These are phyloP conservation scores for Boletus coccyginus DNA, from an alignment of 768 basidiomycete genomes.

Conservation along the genomic window DNA sequence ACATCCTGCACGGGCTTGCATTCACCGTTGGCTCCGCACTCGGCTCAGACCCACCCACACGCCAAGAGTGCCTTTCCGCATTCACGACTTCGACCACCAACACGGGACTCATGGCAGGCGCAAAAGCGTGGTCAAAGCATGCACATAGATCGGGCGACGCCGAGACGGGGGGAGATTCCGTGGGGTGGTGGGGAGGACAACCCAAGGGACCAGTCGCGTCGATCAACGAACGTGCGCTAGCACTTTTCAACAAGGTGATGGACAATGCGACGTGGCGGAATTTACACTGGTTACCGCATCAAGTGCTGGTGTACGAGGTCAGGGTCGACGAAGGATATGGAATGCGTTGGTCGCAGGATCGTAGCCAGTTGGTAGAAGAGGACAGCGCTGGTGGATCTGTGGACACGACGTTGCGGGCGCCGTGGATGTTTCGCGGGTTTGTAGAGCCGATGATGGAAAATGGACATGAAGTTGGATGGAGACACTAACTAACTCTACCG, in stretches of 20 bases:
- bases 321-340: constrained; percentile 61
- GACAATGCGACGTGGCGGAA: constrained; percentile 57
- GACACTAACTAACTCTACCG: constrained; percentile 34
- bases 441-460: constrained; percentile 69
- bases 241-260: constrained; percentile 53
- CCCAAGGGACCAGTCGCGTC: constrained; percentile 50
- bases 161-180: neutral
- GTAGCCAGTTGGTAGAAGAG: constrained; percentile 10
- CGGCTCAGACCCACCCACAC: constrained; percentile 47
- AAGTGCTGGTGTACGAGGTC: constrained; percentile 59
- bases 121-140: constrained; percentile 68
- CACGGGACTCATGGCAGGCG: constrained; percentile 54
- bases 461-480: constrained; percentile 63
- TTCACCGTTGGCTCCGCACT: constrained; percentile 61
- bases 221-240: constrained; percentile 52
- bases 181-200: constrained; percentile 57
- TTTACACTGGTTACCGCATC: constrained; percentile 64
- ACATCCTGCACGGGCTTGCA: constrained; percentile 52
- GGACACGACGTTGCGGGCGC: constrained; percentile 11
- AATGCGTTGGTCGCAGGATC: constrained; percentile 63
- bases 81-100: constrained; percentile 47
- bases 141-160: constrained; percentile 46
- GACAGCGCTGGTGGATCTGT: neutral
- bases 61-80: constrained; percentile 48
- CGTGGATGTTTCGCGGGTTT: constrained; percentile 62